These are phyloP conservation scores for Paramecium bursaria DNA, from an alignment of 73 alveolate species.

Conservation along the genomic window DNA sequence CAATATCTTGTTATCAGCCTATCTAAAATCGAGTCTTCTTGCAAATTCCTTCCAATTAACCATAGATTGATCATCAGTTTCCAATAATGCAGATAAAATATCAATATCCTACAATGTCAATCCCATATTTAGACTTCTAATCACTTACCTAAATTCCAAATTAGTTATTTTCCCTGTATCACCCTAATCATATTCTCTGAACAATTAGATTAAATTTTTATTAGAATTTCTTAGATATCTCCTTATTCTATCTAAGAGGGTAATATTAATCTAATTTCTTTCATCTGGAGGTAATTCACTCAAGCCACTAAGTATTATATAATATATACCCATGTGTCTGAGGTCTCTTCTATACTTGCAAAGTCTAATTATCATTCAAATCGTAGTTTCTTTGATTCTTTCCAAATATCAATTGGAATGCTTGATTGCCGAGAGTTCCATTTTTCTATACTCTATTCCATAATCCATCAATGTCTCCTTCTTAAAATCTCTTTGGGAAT, in stretches of 20 bases:
- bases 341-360: not conserved
- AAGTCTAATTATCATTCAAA: constrained; percentile 8
- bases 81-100: constrained; percentile 72
- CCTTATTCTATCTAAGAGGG: constrained; percentile 68
- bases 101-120: constrained; percentile 84
- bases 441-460: constrained; percentile 74
- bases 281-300: constrained; percentile 38
- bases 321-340: constrained; percentile 1
- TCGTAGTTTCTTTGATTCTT: constrained; percentile 34
- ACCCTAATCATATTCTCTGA: constrained; percentile 79
- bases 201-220: constrained; percentile 69
- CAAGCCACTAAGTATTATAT: not conserved
- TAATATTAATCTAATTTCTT: constrained; percentile 24
- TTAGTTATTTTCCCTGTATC: constrained; percentile 78
- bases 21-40: constrained; percentile 76
- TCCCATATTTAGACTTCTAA: constrained; percentile 80
- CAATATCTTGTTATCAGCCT: constrained; percentile 73
- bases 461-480: constrained; percentile 67
- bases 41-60: constrained; percentile 85
- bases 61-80: constrained; percentile 79
- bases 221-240: constrained; percentile 71
- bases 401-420: constrained; percentile 38
- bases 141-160: constrained; percentile 88
- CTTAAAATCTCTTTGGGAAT: constrained; percentile 74
- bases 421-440: constrained; percentile 61